Percentiles rank a stretch among this genome's conserved stretches.
These are phyloP conservation scores for Fusarium udum DNA, from an alignment of 2,329 filamentous ascomycete species.

Conservation along the genomic window DNA sequence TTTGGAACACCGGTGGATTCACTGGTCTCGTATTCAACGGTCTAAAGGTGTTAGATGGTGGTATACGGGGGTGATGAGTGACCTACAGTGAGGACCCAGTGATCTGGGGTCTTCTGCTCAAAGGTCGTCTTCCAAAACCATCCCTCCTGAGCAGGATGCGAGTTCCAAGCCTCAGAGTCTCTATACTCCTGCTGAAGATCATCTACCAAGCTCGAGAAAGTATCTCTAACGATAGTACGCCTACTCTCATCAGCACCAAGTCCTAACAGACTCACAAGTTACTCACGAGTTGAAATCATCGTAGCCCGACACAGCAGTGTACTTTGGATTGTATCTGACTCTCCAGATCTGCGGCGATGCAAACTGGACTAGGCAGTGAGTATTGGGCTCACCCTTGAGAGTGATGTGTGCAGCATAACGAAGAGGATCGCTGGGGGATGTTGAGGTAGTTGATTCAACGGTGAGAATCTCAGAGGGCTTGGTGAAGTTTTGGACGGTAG, in stretches of 20 bases:
- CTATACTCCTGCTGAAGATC: neutral
- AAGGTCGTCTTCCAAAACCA: slow-evolving; percentile 1
- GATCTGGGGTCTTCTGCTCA: neutral
- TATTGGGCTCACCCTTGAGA: neutral
- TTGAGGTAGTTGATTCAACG: neutral
- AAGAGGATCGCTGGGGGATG: neutral
- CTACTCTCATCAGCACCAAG: neutral
- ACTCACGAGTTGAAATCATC: neutral
- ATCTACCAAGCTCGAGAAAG: neutral
- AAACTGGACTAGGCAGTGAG: neutral
- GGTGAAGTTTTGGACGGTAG: neutral
- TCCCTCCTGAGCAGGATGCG: neutral
- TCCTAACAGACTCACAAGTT: rapidly evolving
- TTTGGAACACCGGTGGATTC: neutral
- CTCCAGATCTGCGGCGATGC: neutral
- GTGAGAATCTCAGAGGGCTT: neutral
- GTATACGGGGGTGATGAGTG: rapidly evolving
- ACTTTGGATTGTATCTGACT: neutral
- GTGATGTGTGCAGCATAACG: neutral
- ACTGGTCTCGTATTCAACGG: neutral
- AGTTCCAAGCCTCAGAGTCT: neutral
- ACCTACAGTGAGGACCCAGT: neutral
- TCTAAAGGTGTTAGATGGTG: neutral
- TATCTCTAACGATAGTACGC: neutral
- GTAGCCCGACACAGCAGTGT: neutral